These are phyloP conservation scores for Penicillium capsulatum DNA, from an alignment of 2,329 filamentous ascomycete genomes.

Conservation along the genomic window DNA sequence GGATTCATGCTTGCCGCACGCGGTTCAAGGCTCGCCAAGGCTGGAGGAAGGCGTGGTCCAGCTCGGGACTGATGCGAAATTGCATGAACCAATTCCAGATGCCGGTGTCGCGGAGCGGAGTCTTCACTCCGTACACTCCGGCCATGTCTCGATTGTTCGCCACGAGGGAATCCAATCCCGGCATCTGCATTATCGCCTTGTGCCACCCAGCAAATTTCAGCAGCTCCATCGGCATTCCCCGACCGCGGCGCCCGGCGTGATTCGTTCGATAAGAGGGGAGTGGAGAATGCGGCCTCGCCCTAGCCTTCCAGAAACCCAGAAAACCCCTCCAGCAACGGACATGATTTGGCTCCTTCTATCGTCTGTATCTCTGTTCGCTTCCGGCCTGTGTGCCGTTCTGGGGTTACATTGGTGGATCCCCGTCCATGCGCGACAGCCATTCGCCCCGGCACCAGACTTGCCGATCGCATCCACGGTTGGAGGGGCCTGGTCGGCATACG, in stretches of 20 bases:
- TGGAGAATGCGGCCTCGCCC: constrained; percentile 8
- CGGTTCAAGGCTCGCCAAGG: no score
- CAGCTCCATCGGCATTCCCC: constrained; percentile 14
- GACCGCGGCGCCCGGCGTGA: constrained; percentile 5
- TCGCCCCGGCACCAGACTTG: constrained; percentile 9
- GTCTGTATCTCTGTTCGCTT: constrained; percentile 6
- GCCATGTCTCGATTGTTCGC: no score
- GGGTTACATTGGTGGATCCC: constrained; percentile 30
- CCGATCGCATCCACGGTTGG: constrained; percentile 23
- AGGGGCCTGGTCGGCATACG: constrained; percentile 15
- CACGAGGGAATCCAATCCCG: constrained; percentile 3
- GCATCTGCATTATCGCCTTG: background rate
- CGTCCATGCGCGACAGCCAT: constrained; percentile 26
- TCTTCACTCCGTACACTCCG: no score
- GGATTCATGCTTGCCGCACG: no score
- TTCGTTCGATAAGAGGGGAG: constrained; percentile 8
- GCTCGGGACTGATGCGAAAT: no score
- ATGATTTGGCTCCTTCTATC: background rate
- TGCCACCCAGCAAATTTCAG: background rate
- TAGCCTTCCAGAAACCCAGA: constrained; percentile 12
- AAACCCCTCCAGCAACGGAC: background rate
- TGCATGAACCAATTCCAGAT: no score
- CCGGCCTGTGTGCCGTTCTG: constrained; percentile 14
- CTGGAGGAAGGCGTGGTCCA: no score
- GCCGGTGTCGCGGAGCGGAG: no score